phyloP scores from a whole-genome alignment of 139 green algal genomes.

The Diplosphaera chodatii region DNA sequence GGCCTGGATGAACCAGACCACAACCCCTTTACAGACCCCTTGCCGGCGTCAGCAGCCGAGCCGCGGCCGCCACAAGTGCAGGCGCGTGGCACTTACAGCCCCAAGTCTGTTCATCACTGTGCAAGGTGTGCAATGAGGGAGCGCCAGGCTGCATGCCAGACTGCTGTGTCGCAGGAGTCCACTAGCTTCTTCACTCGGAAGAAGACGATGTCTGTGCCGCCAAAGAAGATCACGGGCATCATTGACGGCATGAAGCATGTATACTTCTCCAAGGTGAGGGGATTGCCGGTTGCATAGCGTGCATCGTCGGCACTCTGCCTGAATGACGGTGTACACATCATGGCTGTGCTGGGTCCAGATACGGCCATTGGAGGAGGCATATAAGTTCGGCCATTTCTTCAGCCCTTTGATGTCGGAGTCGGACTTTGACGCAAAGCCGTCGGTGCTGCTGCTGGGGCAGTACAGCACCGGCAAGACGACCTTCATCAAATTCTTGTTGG shows the following conservation, averaged over 20 bases:
- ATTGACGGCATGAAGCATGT: slow-evolving; percentile 87
- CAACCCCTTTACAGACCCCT: slow-evolving; percentile 12
- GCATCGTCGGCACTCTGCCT: neutral
- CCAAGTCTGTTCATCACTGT: neutral
- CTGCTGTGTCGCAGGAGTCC: neutral
- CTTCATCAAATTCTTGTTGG: slow-evolving; percentile 95
- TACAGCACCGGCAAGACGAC: slow-evolving; percentile 96
- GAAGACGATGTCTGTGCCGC: slow-evolving; percentile 37
- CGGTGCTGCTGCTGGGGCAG: slow-evolving; percentile 93
- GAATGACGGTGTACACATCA: neutral
- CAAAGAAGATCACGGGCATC: slow-evolving; percentile 71
- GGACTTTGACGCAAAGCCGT: slow-evolving; percentile 97
- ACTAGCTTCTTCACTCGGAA: slow-evolving; percentile 3
- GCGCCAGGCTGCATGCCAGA: neutral
- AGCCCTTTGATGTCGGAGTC: slow-evolving; percentile 67
- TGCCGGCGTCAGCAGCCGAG: too few species aligned
- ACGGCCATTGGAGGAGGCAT: slow-evolving; percentile 80
- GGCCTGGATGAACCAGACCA: neutral
- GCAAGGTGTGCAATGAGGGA: neutral
- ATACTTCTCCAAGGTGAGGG: slow-evolving; percentile 83
- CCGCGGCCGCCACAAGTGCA: neutral
- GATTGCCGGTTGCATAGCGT: too few species aligned
- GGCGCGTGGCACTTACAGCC: neutral
- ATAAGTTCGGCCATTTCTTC: slow-evolving; percentile 93
- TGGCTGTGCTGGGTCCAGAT: slow-evolving; percentile 46